Percentiles rank a stretch among this genome's conserved stretches.
phyloP scores from a whole-genome alignment of 78 protist genomes.

The Dictyostelium firmibasis region DNA sequence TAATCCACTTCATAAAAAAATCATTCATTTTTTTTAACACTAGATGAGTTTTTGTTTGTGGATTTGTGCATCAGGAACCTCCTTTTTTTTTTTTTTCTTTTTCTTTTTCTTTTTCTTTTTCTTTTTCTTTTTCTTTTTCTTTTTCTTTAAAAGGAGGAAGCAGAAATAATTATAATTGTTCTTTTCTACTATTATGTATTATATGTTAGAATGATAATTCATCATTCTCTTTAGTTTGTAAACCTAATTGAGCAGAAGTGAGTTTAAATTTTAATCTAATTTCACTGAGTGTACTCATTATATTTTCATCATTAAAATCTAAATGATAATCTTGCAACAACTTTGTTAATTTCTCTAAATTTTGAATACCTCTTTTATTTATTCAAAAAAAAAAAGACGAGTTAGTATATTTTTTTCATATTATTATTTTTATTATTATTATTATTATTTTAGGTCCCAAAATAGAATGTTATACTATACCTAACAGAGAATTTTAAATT shows the following conservation, averaged over 20 bases:
- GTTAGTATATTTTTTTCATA: no score
- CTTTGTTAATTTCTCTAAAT: conserved; percentile 42
- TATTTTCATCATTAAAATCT: conserved; percentile 49
- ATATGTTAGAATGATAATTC: conserved; percentile 53
- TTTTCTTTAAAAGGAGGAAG: neutral
- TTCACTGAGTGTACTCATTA: conserved; percentile 16
- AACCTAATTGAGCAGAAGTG: conserved; percentile 37
- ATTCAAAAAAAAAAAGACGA: neutral
- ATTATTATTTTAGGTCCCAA: no score
- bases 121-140: neutral
- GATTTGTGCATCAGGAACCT: neutral
- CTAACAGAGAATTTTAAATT: conserved; percentile 33
- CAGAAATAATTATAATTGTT: neutral
- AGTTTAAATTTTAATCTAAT: conserved; percentile 53
- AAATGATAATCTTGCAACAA: conserved; percentile 50
- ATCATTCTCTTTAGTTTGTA: conserved; percentile 52
- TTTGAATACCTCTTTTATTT: conserved; percentile 33
- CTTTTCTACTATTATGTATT: neutral
- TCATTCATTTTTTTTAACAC: no score
- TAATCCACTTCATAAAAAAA: no score
- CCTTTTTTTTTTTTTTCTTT: neutral
- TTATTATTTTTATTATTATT: no score
- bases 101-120: neutral
- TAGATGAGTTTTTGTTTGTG: no score
- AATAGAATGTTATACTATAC: no score